A percentile compares a stretch with the other conserved stretches of the same genome.
Evolutionary conservation across 2,329 filamentous ascomycete species (phyloP).

Genomic region (Pseudocercospora vitis): DNA sequence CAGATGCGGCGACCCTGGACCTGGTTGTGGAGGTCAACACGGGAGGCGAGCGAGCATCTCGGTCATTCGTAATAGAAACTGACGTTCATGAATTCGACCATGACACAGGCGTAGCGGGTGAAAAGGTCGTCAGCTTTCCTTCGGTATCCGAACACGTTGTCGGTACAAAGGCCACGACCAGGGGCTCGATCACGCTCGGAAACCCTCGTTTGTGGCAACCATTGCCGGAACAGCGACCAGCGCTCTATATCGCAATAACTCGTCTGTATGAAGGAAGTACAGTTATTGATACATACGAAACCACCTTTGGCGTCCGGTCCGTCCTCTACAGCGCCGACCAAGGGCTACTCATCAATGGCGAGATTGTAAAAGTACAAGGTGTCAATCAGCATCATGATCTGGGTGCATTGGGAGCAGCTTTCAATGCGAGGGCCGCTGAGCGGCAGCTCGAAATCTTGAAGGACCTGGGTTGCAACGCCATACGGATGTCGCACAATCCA

Average conservation of each 20-base stretch:
- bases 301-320: conserved; percentile 3
- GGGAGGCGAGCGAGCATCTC: background rate
- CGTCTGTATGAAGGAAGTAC: background rate
- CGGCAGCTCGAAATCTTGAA: background rate
- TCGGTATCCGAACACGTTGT: background rate
- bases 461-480: conserved; percentile 3
- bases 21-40: background rate
- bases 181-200: background rate
- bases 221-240: background rate
- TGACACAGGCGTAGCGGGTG: background rate
- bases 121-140: conserved; percentile 3
- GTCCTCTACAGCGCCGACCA: background rate
- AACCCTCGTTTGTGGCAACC: background rate
- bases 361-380: conserved; percentile 1
- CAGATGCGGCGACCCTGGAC: background rate
- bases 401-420: conserved; percentile 5
- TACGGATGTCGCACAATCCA: conserved; percentile 8
- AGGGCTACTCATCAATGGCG: conserved; percentile 2
- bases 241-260: background rate
- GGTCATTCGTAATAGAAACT: background rate
- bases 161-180: background rate
- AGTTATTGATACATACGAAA: background rate
- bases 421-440: background rate
- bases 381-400: conserved; percentile 8
- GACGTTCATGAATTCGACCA: background rate